Base-by-base conservation (phyloP, 768 basidiomycete genomes). In the Agaricus subrufescens region DNA sequence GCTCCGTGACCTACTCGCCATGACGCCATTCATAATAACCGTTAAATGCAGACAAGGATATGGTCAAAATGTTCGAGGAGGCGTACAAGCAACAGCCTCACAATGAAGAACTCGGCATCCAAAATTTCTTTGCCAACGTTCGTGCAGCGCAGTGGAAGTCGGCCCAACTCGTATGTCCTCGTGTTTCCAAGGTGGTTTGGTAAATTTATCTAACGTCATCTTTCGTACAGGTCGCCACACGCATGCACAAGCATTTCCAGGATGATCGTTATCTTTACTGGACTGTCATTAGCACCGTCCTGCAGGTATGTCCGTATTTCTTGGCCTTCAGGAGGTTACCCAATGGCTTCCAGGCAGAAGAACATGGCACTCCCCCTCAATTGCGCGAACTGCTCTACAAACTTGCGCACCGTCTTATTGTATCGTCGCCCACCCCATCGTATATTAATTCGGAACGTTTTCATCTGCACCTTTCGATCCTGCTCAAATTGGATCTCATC, bases 91-190 rank as follows among this genome's bases (percentile, higher is more conserved):
- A 86, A 59, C 83, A 89, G 57, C 91, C 91, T 19, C 63, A 70
- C 4, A 92, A 91, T 64, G 92, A 94, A 66, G 91, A 94, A 58
- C 82, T 92, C 8, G 91, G 86, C 23, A 79, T 80, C 25, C 91
- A 94, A 66, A 86, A 88, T 0, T 94, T 94, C 74, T 89, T 91
- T 66, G 90, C 91, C 19, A 89, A 92, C 64, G 82, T 87, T 34
- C 83, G 89, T 58, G 82, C 86, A 31, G 80, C 79, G 14, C 85
- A 89, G 61, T 94, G 92, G 92, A 94, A 92, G 68, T 80, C 85
- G 45, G 90, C 89, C 25, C 92, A 94, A 67, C 86, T 87, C 75
- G 90, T 89, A 62, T 54, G 66, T 56, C 29, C 23, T 51, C 56
- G 39, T 2, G 29, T 37, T 43, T 15, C 39, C 44, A 29, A 26